phyloP scores from a whole-genome alignment of 2,329 filamentous ascomycete genomes.

The Eurotiales sp. region DNA sequence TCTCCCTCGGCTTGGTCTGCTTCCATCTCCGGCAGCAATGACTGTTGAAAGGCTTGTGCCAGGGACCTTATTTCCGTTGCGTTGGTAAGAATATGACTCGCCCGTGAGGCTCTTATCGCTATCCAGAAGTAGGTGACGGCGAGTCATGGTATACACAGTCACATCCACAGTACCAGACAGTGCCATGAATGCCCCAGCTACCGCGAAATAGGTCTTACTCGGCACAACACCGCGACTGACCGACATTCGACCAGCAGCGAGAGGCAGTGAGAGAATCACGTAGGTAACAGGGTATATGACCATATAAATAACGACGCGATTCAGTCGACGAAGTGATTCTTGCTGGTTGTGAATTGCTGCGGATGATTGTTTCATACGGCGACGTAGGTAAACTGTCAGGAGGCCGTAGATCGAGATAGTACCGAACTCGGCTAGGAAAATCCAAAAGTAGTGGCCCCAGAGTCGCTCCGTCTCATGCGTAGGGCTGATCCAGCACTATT shows the following conservation, averaged over 20 bases:
- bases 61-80: slow-evolving; percentile 12
- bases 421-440: slow-evolving; percentile 53
- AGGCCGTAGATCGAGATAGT: slow-evolving; percentile 48
- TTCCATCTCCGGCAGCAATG: neutral
- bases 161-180: slow-evolving; percentile 58
- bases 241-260: slow-evolving; percentile 49
- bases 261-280: slow-evolving; percentile 60
- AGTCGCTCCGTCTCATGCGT: slow-evolving; percentile 44
- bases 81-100: slow-evolving; percentile 20
- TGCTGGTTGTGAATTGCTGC: slow-evolving; percentile 28
- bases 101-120: slow-evolving; percentile 33
- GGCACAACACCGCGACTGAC: slow-evolving; percentile 31
- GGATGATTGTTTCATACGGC: slow-evolving; percentile 33
- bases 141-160: slow-evolving; percentile 55
- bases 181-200: slow-evolving; percentile 54
- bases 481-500: slow-evolving; percentile 51
- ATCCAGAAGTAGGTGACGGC: slow-evolving; percentile 52
- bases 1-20: neutral
- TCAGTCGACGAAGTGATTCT: slow-evolving; percentile 35
- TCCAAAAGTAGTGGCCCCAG: slow-evolving; percentile 53
- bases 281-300: slow-evolving; percentile 52
- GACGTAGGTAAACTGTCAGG: slow-evolving; percentile 47
- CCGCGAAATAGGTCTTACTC: slow-evolving; percentile 45
- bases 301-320: slow-evolving; percentile 45
- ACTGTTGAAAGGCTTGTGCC: neutral